These are phyloP conservation scores for Cyberlindnera xylosilytica DNA, from an alignment of 805 yeast genomes.

Conservation along the genomic window DNA sequence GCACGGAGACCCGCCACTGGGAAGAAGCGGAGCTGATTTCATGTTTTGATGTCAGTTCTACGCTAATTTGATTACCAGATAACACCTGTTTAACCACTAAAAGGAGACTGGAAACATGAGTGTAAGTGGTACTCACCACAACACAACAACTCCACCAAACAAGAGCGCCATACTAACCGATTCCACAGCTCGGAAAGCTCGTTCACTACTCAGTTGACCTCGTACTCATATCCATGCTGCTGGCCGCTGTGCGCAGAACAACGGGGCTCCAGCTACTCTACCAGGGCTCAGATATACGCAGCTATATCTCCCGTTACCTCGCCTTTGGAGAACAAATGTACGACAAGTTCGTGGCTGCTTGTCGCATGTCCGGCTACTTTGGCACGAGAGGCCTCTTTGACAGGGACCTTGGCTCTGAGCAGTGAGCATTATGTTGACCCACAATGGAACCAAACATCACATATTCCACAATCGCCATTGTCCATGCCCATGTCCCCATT, in stretches of 20 bases:
- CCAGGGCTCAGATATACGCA: constrained; percentile 36
- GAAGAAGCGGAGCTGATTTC: too few species aligned
- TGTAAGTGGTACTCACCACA: not conserved
- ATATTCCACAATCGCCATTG: too few species aligned
- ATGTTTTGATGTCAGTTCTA: too few species aligned
- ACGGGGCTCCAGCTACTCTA: constrained; percentile 58
- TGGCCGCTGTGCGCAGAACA: constrained; percentile 83
- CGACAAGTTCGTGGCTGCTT: constrained; percentile 42
- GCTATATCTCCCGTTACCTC: constrained; percentile 51
- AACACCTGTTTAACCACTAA: too few species aligned
- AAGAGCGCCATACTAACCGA: too few species aligned
- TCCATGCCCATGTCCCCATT: too few species aligned
- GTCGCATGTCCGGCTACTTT: constrained; percentile 50
- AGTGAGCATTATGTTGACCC: too few species aligned
- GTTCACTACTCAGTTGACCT: constrained; percentile 76
- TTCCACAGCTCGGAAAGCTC: constrained; percentile 48
- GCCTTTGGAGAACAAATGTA: constrained; percentile 61
- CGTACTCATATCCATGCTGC: constrained; percentile 70
- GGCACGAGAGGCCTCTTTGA: constrained; percentile 15
- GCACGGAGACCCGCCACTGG: too few species aligned
- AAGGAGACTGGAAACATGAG: too few species aligned
- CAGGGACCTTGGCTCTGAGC: constrained; percentile 4
- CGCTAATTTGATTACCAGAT: too few species aligned
- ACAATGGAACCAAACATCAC: too few species aligned
- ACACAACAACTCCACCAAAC: too few species aligned